Base-by-base conservation (phyloP, 2,329 filamentous ascomycete species). In the Lachnellula subtilissima region DNA sequence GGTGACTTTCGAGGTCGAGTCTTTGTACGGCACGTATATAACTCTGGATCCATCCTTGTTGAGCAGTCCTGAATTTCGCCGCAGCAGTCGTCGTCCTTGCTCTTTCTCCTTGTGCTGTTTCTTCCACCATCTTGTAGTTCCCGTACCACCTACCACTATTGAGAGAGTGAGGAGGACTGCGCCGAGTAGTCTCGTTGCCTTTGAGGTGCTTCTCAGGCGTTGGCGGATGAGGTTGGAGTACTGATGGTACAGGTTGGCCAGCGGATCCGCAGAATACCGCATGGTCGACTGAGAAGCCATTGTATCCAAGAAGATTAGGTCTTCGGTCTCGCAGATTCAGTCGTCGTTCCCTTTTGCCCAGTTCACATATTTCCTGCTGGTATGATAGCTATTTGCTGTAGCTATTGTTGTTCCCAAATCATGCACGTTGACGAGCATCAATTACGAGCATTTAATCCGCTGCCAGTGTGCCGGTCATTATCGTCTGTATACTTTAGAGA, bases 21-120 rank as follows among this genome's bases (percentile, higher is more conserved):
- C 83, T 72, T 90, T 91, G 73, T 96, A 94, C 2, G 93, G 92
- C 28, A 99, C 94, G 69, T 94, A 97, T 56, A 99, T 94, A 14
- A 91, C 96, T 54, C 94, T 82, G 49, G 91, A 93, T 50, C 94
- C 94, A 77, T 97, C 94, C 75, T 97, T 97, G 66, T 93, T 91
- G 73, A 89, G 84, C 60, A 97, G 78, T 67, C 91, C 96, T 35
- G 93, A 97, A 73, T 99, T 99, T 58, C 89, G 87, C 56, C 94
- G 84, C 61, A 97, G 77, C 52, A 99, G 80, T 62, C 89, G 88
- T 60, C 84, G 80, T 5, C 92, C 92, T 64, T 91, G 88, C 65
- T 94, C 91, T 63, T 84, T 86, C 73, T 97, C 93, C 61, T 85
- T 85, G 49, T 83, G 83, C 58, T 84, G 80, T 55, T 80, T 83